Percentiles rank a stretch among this genome's conserved stretches.
phyloP scores from a whole-genome alignment of 306 rosid genomes.

The Lathyrus aphaca region DNA sequence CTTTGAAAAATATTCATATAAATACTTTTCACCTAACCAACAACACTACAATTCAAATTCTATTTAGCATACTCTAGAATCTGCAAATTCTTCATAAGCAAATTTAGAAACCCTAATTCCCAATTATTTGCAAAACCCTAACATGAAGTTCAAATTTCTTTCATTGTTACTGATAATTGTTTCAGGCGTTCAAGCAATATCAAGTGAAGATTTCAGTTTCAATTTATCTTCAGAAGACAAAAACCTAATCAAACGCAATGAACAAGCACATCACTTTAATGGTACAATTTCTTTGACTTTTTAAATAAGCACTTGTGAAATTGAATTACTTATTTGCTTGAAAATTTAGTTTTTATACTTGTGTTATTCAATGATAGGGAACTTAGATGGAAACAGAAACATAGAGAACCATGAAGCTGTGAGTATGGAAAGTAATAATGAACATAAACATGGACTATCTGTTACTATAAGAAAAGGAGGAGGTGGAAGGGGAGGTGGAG shows the following conservation, averaged over 20 bases:
- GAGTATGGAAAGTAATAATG: slow-evolving; percentile 21
- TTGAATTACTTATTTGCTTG: no score
- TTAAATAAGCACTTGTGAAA: not conserved
- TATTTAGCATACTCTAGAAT: not conserved
- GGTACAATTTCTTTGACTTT: not conserved
- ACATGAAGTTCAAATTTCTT: not conserved
- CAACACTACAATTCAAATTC: no score
- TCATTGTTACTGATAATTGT: no score
- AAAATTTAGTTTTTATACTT: not conserved
- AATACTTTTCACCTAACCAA: no score
- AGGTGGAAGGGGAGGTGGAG: not conserved
- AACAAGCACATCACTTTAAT: slow-evolving; percentile 2
- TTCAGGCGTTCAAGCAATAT: not conserved
- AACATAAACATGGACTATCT: slow-evolving; percentile 1
- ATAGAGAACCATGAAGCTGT: not conserved
- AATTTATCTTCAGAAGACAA: not conserved
- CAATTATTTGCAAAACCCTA: not conserved
- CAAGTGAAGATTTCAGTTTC: not conserved
- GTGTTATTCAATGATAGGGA: slow-evolving; percentile 23
- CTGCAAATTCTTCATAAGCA: no score
- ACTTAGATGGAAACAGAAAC: no score
- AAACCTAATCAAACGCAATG: slow-evolving; percentile 20
- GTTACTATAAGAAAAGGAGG: slow-evolving; percentile 15
- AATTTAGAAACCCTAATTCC: not conserved
- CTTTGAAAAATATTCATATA: no score